Base-by-base conservation (phyloP, 805 yeast genomes). In the Grigorovia transvaalensis region DNA sequence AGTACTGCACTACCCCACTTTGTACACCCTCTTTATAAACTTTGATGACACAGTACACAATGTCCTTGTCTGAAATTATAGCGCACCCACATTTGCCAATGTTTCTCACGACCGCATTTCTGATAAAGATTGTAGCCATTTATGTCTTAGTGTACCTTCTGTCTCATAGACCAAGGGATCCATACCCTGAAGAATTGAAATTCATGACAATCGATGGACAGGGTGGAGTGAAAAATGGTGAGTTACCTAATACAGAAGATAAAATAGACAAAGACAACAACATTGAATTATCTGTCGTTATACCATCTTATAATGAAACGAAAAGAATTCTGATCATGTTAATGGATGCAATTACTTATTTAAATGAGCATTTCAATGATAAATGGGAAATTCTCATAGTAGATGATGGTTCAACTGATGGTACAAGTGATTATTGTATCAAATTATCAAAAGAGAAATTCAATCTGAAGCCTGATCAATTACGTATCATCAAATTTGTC, bases 221-320 rank as follows among this genome's bases (percentile, higher is more conserved):
- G 49, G 69, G 48, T 30, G 59, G 46, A 20, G 58, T 56, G 6
- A 53, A 70, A 70, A 57, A 61, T 69, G 61, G 60, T 51, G 56
- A 57, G 50, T 57, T 62, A 50, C 68, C 63, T 49, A 48, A 54
- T 52, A 58, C 55, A 9, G 53, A 53, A 12, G 50, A 57, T 38
- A 18, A 12, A 7, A 38, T 13, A 7, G 42, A 38, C 2, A 15
- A 13, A 15, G 42, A 9, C 13, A 73, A 71, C 41, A 72, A 65
- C 2, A 73, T 85, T 23, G 76, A 77, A 35, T 60, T 91, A 45
- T 80, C 93, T 27, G 83, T 93, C 27, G 89, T 93, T 7, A 79
- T 93, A 6, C 99, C 99, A n/a, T 88, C 96, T 65, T 93, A 78
- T 63, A 93, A 93, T 63, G 99, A 93, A 67, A 82, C 84, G 1